phyloP scores from a whole-genome alignment of 495 filamentous ascomycete genomes.

The Aspergillus incahuasiensis region DNA sequence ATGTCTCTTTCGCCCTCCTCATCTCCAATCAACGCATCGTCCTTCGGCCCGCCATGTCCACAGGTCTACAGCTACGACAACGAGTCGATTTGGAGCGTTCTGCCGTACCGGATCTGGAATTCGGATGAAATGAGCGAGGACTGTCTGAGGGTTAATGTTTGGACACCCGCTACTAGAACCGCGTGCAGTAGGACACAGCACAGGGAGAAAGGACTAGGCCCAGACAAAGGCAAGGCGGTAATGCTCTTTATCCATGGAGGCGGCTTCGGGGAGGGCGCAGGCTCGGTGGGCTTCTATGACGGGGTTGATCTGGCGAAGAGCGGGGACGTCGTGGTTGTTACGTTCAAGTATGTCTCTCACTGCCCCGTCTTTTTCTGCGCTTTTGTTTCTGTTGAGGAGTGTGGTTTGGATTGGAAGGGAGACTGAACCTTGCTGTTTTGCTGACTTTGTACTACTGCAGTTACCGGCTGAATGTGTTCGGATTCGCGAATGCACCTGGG shows the following conservation, averaged over 20 bases:
- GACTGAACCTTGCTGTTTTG: too few species aligned
- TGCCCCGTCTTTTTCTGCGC: too few species aligned
- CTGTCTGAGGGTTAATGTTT: slow-evolving; percentile 52
- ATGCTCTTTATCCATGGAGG: slow-evolving; percentile 25
- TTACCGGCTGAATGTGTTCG: slow-evolving; percentile 35
- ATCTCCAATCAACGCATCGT: slow-evolving; percentile 7
- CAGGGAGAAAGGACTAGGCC: too few species aligned
- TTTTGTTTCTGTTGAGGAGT: too few species aligned
- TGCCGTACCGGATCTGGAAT: neutral
- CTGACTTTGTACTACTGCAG: slow-evolving; percentile 8
- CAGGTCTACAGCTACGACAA: neutral
- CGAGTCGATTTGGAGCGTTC: neutral
- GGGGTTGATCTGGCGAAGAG: slow-evolving; percentile 30
- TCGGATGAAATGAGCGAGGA: slow-evolving; percentile 35
- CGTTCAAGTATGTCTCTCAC: slow-evolving; percentile 18
- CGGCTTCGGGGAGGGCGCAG: slow-evolving; percentile 25
- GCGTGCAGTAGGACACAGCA: neutral
- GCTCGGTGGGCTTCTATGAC: slow-evolving; percentile 34
- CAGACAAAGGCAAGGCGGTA: slow-evolving; percentile 1
- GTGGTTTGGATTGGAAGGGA: too few species aligned
- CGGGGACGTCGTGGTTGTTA: slow-evolving; percentile 35
- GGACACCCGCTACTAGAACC: slow-evolving; percentile 33
- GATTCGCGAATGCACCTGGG: slow-evolving; percentile 29
- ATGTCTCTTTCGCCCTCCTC: slow-evolving; percentile 1
- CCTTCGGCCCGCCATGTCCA: slow-evolving; percentile 12